Evolutionary conservation across 371 early-diverging fungal species (phyloP), one percentile per base, ranked within the genome.

Genomic region (Saksenaea vasiformis): DNA sequence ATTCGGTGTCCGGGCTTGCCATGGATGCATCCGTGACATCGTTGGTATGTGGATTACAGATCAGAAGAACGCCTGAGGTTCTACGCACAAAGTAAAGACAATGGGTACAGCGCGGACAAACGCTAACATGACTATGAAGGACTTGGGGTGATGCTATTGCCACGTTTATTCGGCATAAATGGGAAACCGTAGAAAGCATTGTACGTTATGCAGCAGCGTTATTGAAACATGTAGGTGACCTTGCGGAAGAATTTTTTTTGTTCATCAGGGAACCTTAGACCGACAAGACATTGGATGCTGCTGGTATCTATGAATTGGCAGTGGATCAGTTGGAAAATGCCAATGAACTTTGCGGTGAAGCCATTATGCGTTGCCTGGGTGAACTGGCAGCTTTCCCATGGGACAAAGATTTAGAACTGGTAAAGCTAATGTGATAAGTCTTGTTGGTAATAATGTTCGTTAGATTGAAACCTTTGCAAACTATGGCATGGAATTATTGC

Each of bases 251-350:
- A 58, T 34, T n/a, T 44, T 11, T 3, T 11, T 34, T n/a, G 28
- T 8, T 24, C 37, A 28, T 35, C 14, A 3, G 43, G 37, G n/a
- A n/a, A 38, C 9, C 39, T 26, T 39, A 58, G 43, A 26, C 26
- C 44, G 43, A 28, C 37, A 34, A 64, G n/a, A 31, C 62, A 1
- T 71, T 81, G 41, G 72, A 76, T 55, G 70, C 77, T 5, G 27
- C 58, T n/a, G 58, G 28, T 19, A 22, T 81, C 0, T 78, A 69
- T 38, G 68, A 74, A 47, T 61, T 65, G 35, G 81, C 71, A 35
- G 68, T 77, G 8, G 81, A 81, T 8, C 75, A 81, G 61, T 54
- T 81, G 8, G 81, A 81, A 65, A 69, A 65, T 53, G 73, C 73
- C 0, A 74, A 76, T 5, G 78, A 81, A 44, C 27, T 68, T 17